Conservation (phyloP, 2,329 filamentous ascomycete genomes). For the Gaeumannomyces tritici region DNA sequence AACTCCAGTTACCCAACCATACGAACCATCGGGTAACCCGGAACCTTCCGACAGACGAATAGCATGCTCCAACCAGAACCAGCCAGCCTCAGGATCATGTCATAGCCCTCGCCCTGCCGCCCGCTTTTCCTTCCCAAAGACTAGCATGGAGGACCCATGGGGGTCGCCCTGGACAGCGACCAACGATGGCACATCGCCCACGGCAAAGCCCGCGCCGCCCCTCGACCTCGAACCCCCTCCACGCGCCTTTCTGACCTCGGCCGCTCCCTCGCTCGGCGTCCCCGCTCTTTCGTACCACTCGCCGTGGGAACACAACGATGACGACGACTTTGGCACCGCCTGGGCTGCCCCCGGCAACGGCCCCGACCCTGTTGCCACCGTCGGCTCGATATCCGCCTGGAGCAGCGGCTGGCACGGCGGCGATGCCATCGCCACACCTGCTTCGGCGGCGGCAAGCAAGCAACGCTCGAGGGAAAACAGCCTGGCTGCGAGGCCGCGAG, state of each 20-base stretch:
- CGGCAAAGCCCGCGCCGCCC: constrained; percentile 20
- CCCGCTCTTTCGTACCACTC: constrained; percentile 20
- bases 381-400: constrained; percentile 17
- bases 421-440: background rate
- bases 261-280: constrained; percentile 17
- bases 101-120: background rate
- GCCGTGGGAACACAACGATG: constrained; percentile 29
- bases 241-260: constrained; percentile 28
- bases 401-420: background rate
- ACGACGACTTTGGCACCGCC: constrained; percentile 23
- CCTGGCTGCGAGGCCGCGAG: constrained; percentile 19
- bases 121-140: background rate
- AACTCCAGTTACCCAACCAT: too few species aligned
- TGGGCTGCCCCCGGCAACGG: constrained; percentile 22
- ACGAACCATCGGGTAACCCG: too few species aligned
- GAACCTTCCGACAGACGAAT: too few species aligned
- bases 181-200: constrained; percentile 16
- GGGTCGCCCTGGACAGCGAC: constrained; percentile 47
- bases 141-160: constrained; percentile 52
- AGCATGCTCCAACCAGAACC: background rate
- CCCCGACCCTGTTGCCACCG: constrained; percentile 11
- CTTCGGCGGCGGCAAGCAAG: background rate
- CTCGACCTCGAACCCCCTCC: constrained; percentile 30
- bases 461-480: constrained; percentile 7
- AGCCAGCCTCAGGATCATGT: background rate